These are phyloP conservation scores for Tylopilus plumbeoviolaceoides DNA, from an alignment of 768 basidiomycete genomes.

Conservation along the genomic window DNA sequence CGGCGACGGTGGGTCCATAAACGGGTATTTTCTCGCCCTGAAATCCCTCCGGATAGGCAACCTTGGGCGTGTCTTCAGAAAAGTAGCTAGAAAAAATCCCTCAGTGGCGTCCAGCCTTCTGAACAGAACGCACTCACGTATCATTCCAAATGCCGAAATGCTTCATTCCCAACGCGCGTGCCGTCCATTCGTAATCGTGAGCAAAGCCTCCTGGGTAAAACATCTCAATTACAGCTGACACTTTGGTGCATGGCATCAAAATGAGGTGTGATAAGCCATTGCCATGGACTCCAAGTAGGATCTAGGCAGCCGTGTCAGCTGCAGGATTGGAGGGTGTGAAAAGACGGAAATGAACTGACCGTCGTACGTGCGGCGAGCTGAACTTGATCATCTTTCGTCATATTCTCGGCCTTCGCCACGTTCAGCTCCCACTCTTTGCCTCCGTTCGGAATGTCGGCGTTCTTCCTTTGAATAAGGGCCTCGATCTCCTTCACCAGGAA, in stretches of 20 bases:
- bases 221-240: conserved; percentile 82
- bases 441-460: conserved; percentile 16
- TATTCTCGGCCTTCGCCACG: conserved; percentile 55
- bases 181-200: conserved; percentile 85
- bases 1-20: conserved; percentile 57
- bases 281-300: conserved; percentile 71
- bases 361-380: conserved; percentile 62
- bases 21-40: conserved; percentile 77
- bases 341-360: conserved; percentile 36
- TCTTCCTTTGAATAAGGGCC: conserved; percentile 43
- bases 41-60: conserved; percentile 81
- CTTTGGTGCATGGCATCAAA: conserved; percentile 71
- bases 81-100: conserved; percentile 13
- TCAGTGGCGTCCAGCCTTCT: not conserved
- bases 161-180: conserved; percentile 64
- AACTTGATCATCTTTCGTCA: conserved; percentile 77
- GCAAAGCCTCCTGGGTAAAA: conserved; percentile 80
- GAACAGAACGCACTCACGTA: conserved; percentile 41
- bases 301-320: conserved; percentile 34
- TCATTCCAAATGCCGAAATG: conserved; percentile 84
- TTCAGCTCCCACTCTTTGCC: conserved; percentile 53
- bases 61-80: conserved; percentile 38
- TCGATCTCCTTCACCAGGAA: conserved; percentile 48
- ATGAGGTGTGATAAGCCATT: conserved; percentile 85
- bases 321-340: not conserved